Evolutionary conservation across 1,284 basidiomycete species (phyloP), one percentile per base, ranked within the genome.

Genomic region (Trametes polyzona): DNA sequence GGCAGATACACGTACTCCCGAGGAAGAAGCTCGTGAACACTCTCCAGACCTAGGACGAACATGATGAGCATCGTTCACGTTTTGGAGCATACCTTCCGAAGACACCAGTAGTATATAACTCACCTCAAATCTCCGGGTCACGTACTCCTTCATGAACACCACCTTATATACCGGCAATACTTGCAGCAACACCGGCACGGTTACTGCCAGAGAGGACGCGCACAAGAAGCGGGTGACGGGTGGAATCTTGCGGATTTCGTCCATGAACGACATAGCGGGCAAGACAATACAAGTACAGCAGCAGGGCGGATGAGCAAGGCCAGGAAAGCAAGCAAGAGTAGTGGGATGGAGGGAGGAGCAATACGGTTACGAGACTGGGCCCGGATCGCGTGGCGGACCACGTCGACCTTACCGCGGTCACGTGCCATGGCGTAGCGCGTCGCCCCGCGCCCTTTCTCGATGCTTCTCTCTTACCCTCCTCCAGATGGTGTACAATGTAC

Each of bases 171-270:
- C 72, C 2, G 79, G 74, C 17, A 92, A 67, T 7, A 93, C 57
- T 12, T 82, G 73, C 61, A 90, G 71, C 57, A 91, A 71, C 35
- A 82, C 76, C 0, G 92, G 83, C 0, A 88, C 30, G 0, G 92
- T 84, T 35, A 93, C 74, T 0, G 74, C 82, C 1, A 88, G 68
- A 2, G 85, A 83, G 1, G 89, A 86, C 10, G 74, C 76, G 48
- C 86, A 79, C 19, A 94, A 71, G 58, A 87, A 84, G 29, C 93
- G 83, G 2, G 94, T 95, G 19, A 96, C 89, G 42, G 92, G 89
- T 0, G 93, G 93, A 2, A 96, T 92, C 75, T 93, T 93, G 63
- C 78, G 80, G 50, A 93, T 72, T 75, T 93, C 90, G 43, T 73
- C 70, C 67, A 70, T 66, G 58, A 77, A 67, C 8, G 71, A 67